Conservation (phyloP, 148 eudicot genomes). For the Rhododendron williamsianum region DNA sequence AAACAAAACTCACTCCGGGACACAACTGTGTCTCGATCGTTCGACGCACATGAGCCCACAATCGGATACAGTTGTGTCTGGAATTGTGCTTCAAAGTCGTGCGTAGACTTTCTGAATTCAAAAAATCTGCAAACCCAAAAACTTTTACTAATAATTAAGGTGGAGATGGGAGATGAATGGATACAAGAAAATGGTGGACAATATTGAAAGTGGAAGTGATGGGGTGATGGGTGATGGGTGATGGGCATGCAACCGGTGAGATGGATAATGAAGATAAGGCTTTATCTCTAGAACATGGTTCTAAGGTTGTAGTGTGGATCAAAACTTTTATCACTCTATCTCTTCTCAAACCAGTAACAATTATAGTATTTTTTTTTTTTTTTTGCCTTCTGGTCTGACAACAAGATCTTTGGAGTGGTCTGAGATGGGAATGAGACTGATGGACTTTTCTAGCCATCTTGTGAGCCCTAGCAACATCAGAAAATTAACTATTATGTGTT, state of each 20-base stretch:
- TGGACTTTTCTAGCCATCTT: neutral
- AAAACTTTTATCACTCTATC: neutral
- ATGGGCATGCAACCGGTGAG: constrained; percentile 1
- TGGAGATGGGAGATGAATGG: neutral
- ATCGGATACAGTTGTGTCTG: too few species aligned
- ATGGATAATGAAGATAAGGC: constrained; percentile 25
- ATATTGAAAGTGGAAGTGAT: neutral
- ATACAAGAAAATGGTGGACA: neutral
- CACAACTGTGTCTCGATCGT: too few species aligned
- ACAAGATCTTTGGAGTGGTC: too few species aligned
- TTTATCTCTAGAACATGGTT: constrained; percentile 29
- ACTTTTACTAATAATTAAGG: neutral
- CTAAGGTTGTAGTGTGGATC: constrained; percentile 1
- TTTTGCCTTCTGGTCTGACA: neutral
- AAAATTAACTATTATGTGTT: too few species aligned
- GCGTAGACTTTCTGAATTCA: neutral
- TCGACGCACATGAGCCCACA: too few species aligned
- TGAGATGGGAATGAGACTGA: neutral
- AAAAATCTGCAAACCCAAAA: neutral
- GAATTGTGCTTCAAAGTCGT: too few species aligned
- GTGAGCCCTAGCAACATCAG: neutral
- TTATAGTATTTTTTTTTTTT: neutral
- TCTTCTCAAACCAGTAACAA: neutral
- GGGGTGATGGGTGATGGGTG: neutral
- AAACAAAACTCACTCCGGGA: too few species aligned